Evolutionary conservation across 2,329 filamentous ascomycete genomes (phyloP), one percentile per base, ranked within the genome.

Genomic region (Lanzia echinophila): DNA sequence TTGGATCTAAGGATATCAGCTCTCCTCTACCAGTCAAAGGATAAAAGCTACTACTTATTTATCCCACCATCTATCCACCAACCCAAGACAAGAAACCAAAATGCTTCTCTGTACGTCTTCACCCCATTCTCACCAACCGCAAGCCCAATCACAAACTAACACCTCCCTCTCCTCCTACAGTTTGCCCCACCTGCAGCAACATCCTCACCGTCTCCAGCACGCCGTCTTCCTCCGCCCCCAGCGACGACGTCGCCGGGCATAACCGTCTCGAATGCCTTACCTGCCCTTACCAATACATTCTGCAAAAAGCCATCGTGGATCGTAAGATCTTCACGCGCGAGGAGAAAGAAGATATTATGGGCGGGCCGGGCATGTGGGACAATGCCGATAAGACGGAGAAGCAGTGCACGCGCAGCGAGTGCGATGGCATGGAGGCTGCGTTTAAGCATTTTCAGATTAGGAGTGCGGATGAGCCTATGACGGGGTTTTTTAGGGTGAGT

Each of bases 381-480:
- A 95, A 96, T 68, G 90, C 91, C 56, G 87, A 95, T 68, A 92
- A 90, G 78, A 83, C 84, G 31, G 76, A 80, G 54, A 87, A 87
- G 47, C 88, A 94, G 78, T 99, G 94, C 71, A 83, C 88, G 24
- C 84, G 84, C 58, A 84, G 90, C 39, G 79, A 79, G 54, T 99
- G 94, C 75, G 79, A 88, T 66, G 90, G 90, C 59, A 79, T 83
- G 57, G 83, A 90, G 74, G 94, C 94, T 3, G 95, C 91, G 60
- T 97, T 92, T 75, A 95, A 91, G 76, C 90, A 96, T 77, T 84
- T 97, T 63, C 94, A 99, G 79, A 97, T 97, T 73, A 84, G 94
- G 63, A 95, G 90, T 76, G 94, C 94, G 50, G 94, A 99, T 73
- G 94, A 99, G 78, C 94, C 94, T 57, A 96, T 96, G 88, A 99